Evolutionary conservation across 192 early-diverging fungal species (phyloP), one percentile per base, ranked within the genome.

Genomic region (Spizellomyces sp.): DNA sequence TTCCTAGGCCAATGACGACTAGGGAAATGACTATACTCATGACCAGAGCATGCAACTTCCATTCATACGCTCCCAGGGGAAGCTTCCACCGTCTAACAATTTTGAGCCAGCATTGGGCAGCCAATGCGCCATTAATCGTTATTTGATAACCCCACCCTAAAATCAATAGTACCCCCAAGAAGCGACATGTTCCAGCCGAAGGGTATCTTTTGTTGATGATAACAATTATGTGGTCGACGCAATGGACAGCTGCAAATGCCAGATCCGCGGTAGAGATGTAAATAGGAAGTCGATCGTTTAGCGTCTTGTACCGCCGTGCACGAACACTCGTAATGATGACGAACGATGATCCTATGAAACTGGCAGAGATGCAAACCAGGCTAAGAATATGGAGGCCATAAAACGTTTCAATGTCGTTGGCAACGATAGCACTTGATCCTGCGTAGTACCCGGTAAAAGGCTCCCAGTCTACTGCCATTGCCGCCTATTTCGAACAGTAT

Each of bases 251-350:
- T 56, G 54, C 54, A 56, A 56, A 56, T n/a, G 22, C 54, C 54
- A 56, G 54, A 7, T 56, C 22, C n/a, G 54, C n/a, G n/a, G 22
- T n/a, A 22, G n/a, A 56, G 22, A 56, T n/a, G 54, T 56, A 56
- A 19, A 56, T 22, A 0, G 54, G 54, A 22, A 56, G 22, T 56
- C 54, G 4, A 19, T 56, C 54, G 54, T 56, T 19, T 7, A 56
- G 7, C n/a, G 54, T 56, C 54, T n/a, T 19, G 22, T 19, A 22
- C 54, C n/a, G n/a, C 54, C 22, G n/a, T 22, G 54, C 22, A 19
- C 54, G 54, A n/a, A 56, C 54, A 22, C 54, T 56, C n/a, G n/a
- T 56, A 6, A 56, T 56, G 54, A 56, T 56, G 54, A 56, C 54
- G 22, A 19, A 56, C n/a, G n/a, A 56, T n/a, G 54, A 56, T 19